Conservation (phyloP, 2,329 filamentous ascomycete genomes). For the Diaporthe helianthi region DNA sequence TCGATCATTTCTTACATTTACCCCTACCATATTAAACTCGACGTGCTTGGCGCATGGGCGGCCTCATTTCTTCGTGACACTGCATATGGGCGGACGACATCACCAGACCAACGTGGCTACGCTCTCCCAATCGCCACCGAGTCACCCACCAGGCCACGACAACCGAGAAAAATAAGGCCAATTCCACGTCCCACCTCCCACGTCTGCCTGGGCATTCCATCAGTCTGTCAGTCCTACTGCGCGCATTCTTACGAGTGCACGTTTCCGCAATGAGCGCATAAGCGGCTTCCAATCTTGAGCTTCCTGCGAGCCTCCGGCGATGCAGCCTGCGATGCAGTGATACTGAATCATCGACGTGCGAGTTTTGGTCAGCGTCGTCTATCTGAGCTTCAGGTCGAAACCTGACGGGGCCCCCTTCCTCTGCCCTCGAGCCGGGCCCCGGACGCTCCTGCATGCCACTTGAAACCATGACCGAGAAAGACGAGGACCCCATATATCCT, state of each 20-base stretch:
- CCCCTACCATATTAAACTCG: neutral
- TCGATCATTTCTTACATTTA: constrained; percentile 15
- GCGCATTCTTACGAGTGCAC: neutral
- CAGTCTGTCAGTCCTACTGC: neutral
- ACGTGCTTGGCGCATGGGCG: constrained; percentile 32
- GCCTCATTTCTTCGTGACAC: constrained; percentile 26
- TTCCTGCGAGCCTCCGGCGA: constrained; percentile 3
- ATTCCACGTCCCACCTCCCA: constrained; percentile 11
- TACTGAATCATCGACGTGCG: constrained; percentile 8
- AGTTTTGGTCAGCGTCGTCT: neutral
- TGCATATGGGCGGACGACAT: constrained; percentile 7
- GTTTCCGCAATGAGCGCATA: neutral
- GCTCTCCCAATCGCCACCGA: neutral
- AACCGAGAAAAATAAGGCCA: neutral
- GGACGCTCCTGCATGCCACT: constrained; percentile 12
- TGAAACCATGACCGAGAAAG: constrained; percentile 21
- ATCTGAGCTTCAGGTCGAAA: constrained; percentile 6
- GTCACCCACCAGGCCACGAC: neutral
- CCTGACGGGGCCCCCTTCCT: neutral
- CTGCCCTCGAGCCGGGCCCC: constrained; percentile 1
- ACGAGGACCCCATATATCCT: constrained; percentile 56
- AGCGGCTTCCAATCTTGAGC: neutral
- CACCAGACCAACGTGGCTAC: constrained; percentile 3
- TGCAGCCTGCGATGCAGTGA: constrained; percentile 3
- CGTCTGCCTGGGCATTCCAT: neutral